Evolutionary conservation across 441 rosid species (phyloP).

Genomic region (Pelargonium cotyledonis): DNA sequence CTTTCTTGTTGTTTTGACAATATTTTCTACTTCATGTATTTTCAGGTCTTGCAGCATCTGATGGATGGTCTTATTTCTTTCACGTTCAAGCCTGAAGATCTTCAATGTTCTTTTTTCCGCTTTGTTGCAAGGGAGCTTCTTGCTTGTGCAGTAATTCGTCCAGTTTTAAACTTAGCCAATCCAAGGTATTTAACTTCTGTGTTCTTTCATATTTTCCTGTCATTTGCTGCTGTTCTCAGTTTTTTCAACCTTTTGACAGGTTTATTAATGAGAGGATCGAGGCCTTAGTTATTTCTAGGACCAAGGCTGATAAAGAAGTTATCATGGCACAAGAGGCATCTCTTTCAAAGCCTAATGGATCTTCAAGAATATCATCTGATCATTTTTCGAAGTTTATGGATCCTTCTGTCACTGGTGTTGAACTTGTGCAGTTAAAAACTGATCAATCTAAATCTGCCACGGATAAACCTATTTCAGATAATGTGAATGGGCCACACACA

Average conservation of each 20-base stretch:
- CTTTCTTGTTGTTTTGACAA: conserved; percentile 12
- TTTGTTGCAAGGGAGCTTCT: conserved; percentile 85
- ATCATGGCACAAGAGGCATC: conserved; percentile 45
- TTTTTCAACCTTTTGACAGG: conserved; percentile 37
- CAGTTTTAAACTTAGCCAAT: conserved; percentile 77
- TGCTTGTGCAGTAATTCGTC: conserved; percentile 92
- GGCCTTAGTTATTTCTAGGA: conserved; percentile 49
- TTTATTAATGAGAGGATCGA: conserved; percentile 94
- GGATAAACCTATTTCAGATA: conserved; percentile 34
- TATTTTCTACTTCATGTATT: conserved; percentile 24
- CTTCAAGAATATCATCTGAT: conserved; percentile 59
- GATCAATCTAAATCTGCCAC: conserved; percentile 38
- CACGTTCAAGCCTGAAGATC: conserved; percentile 81
- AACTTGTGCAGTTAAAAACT: conserved; percentile 78
- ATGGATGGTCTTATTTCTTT: conserved; percentile 75
- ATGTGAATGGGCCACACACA: conserved; percentile 29
- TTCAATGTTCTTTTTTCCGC: conserved; percentile 75
- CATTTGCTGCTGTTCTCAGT: conserved; percentile 18
- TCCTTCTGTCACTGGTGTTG: conserved; percentile 87
- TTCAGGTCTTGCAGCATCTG: conserved; percentile 91
- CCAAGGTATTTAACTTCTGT: conserved; percentile 56
- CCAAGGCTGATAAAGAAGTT: conserved; percentile 48
- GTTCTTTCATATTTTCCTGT: conserved; percentile 11
- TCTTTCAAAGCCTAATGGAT: conserved; percentile 49
- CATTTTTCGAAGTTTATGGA: conserved; percentile 68